These are phyloP conservation scores for Colletotrichum costaricense DNA, from an alignment of 2,329 filamentous ascomycete species.

Conservation along the genomic window DNA sequence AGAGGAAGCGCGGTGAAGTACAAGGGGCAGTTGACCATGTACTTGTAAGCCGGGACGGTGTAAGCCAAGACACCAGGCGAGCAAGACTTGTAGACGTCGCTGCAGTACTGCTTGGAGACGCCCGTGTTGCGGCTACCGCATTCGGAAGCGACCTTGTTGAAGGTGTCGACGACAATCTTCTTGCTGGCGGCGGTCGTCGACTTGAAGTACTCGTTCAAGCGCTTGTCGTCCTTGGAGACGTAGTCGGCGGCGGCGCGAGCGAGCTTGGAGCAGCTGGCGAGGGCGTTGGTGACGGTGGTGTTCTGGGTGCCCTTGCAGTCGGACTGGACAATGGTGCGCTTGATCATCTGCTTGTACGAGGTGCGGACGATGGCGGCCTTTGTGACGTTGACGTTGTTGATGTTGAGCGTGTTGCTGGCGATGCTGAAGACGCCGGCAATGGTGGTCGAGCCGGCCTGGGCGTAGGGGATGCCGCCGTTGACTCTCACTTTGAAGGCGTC, in stretches of 20 bases:
- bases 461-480: slow-evolving; percentile 63
- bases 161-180: slow-evolving; percentile 61
- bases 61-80: slow-evolving; percentile 66
- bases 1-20: slow-evolving; percentile 67
- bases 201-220: slow-evolving; percentile 72
- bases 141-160: slow-evolving; percentile 61
- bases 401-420: slow-evolving; percentile 65
- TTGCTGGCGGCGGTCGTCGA: slow-evolving; percentile 52
- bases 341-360: slow-evolving; percentile 50
- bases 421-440: slow-evolving; percentile 64
- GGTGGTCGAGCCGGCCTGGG: slow-evolving; percentile 58
- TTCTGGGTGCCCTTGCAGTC: slow-evolving; percentile 61
- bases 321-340: slow-evolving; percentile 60
- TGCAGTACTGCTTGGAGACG: slow-evolving; percentile 67
- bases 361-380: slow-evolving; percentile 60
- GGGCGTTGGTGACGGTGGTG: slow-evolving; percentile 54
- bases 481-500: slow-evolving; percentile 65
- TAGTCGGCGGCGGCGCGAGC: slow-evolving; percentile 57
- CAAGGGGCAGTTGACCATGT: slow-evolving; percentile 71
- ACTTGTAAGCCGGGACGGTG: slow-evolving; percentile 63
- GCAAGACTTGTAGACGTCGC: slow-evolving; percentile 66
- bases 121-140: slow-evolving; percentile 63
- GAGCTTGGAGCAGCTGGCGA: slow-evolving; percentile 62
- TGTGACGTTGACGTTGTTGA: slow-evolving; percentile 64
- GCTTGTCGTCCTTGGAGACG: slow-evolving; percentile 46